Evolutionary conservation across 208 protist genomes (phyloP).

Genomic region (Crithidia expoeki): DNA sequence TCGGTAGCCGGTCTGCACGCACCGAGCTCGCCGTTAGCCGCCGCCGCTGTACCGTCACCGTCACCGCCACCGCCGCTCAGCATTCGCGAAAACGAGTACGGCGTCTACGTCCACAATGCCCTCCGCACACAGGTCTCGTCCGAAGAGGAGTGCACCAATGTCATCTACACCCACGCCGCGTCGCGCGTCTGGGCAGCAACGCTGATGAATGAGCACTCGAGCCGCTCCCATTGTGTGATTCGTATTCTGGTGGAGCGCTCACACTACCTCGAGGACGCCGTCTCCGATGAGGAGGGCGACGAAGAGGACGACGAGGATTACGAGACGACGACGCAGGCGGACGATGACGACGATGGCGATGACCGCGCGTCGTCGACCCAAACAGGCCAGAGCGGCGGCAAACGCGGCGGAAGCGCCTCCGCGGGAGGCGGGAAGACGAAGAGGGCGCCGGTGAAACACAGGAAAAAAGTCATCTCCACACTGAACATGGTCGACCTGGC

Average conservation of each 20-base stretch:
- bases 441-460: constrained; percentile 19
- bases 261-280: constrained; percentile 64
- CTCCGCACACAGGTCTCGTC: constrained; percentile 49
- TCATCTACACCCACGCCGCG: constrained; percentile 61
- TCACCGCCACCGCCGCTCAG: constrained; percentile 41
- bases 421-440: neutral
- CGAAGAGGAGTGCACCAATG: constrained; percentile 57
- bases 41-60: neutral
- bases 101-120: constrained; percentile 87
- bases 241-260: constrained; percentile 89
- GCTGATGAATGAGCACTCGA: constrained; percentile 94
- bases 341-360: constrained; percentile 25
- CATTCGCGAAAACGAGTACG: constrained; percentile 79
- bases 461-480: constrained; percentile 51
- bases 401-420: neutral
- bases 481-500: constrained; percentile 96
- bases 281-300: constrained; percentile 32
- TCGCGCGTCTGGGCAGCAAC: constrained; percentile 76
- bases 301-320: constrained; percentile 34
- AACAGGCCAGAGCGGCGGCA: constrained; percentile 1
- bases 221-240: constrained; percentile 96
- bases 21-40: neutral
- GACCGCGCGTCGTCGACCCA: constrained; percentile 20
- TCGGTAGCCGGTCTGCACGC: neutral
- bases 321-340: constrained; percentile 7